A percentile compares a stretch with the other conserved stretches of the same genome.
Conservation (phyloP, 83 land plant species). For the Diphasiastrum complanatum region DNA sequence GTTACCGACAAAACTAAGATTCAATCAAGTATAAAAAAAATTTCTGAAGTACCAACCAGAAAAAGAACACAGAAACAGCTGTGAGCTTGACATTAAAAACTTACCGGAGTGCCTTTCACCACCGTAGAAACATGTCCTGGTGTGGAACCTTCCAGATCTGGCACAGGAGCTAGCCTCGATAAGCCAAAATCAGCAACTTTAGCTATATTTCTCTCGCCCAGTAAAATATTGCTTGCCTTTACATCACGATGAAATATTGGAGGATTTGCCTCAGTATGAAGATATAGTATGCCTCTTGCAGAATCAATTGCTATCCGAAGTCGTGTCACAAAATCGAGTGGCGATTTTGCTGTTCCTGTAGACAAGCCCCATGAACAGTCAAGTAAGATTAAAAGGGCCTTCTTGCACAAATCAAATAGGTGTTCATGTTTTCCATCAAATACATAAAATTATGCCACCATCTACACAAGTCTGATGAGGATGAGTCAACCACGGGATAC, state of each 20-base stretch:
- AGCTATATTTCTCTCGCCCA: background rate
- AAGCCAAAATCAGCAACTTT: conserved; percentile 16
- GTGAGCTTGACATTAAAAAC: background rate
- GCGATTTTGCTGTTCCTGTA: conserved; percentile 11
- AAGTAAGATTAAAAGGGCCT: too few relatives aligned
- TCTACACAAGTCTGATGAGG: too few relatives aligned
- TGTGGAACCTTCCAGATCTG: conserved; percentile 3
- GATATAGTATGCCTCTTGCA: conserved; percentile 7
- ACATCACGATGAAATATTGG: conserved; percentile 13
- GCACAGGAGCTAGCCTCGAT: conserved; percentile 8
- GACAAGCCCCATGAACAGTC: too few relatives aligned
- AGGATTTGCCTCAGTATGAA: conserved; percentile 15
- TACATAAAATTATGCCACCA: background rate
- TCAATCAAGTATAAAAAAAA: background rate
- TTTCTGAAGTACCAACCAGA: too few relatives aligned
- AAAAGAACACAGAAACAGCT: too few relatives aligned
- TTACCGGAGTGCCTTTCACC: conserved; percentile 13
- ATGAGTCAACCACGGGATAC: too few relatives aligned
- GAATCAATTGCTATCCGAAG: conserved; percentile 10
- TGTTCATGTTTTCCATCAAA: background rate
- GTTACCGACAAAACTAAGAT: background rate
- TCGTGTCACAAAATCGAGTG: conserved; percentile 7
- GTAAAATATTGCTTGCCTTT: conserved; percentile 10
- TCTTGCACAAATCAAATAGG: background rate
- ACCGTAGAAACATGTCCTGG: conserved; percentile 14